Conservation (phyloP, 805 yeast species). For the Hanseniaspora clermontiae region DNA sequence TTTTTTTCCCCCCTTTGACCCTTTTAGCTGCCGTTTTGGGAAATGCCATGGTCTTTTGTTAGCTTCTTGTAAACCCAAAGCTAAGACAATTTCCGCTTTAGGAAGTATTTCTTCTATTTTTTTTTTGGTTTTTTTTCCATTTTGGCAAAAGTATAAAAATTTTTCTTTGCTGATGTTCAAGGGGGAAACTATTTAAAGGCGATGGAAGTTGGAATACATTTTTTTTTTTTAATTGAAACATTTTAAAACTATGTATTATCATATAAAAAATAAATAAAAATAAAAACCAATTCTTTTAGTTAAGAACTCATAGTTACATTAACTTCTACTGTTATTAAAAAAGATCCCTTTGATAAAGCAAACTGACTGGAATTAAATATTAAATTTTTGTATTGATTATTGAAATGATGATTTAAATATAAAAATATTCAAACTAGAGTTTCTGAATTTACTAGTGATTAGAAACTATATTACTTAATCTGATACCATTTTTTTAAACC, state of each 20-base stretch:
- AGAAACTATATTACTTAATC: slow-evolving; percentile 27
- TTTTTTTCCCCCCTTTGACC: too few species aligned
- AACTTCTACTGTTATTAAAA: background rate
- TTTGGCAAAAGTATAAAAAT: too few species aligned
- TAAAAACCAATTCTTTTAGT: background rate
- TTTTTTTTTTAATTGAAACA: too few species aligned
- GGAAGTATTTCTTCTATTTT: background rate
- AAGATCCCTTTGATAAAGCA: background rate
- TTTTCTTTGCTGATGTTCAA: too few species aligned
- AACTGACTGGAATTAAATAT: slow-evolving; percentile 5
- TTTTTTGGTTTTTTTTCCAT: too few species aligned
- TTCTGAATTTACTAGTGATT: slow-evolving; percentile 31
- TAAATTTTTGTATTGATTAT: slow-evolving; percentile 6
- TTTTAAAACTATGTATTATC: too few species aligned
- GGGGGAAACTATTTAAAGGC: background rate
- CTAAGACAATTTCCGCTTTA: background rate
- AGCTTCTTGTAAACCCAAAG: background rate
- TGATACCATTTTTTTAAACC: slow-evolving; percentile 18
- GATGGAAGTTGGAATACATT: background rate
- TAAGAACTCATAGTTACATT: background rate
- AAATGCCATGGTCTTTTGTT: background rate
- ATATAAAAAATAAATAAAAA: too few species aligned
- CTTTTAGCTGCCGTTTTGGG: too few species aligned
- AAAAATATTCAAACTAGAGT: slow-evolving; percentile 34
- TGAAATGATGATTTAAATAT: slow-evolving; percentile 27